Evolutionary conservation across 495 filamentous ascomycete species (phyloP).

Genomic region (Penicillium nucicola): DNA sequence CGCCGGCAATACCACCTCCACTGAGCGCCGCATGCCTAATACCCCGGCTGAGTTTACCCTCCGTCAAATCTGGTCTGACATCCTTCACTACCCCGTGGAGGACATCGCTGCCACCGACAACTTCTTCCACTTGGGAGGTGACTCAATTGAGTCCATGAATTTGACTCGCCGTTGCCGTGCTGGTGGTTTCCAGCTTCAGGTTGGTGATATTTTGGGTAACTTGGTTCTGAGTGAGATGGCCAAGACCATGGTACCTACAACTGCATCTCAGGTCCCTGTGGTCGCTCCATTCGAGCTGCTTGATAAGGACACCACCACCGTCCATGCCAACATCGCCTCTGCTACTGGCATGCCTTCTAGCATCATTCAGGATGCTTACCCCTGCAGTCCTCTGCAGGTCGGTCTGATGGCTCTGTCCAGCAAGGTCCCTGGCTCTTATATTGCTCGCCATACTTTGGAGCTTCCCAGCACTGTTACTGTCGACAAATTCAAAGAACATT

Average conservation of each 20-base stretch:
- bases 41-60: slow-evolving; percentile 23
- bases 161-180: background rate
- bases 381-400: slow-evolving; percentile 21
- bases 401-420: slow-evolving; percentile 16
- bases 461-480: slow-evolving; percentile 10
- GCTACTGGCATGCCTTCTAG: slow-evolving; percentile 7
- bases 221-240: slow-evolving; percentile 36
- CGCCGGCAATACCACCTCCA: slow-evolving; percentile 4
- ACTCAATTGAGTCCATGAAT: slow-evolving; percentile 55
- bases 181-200: slow-evolving; percentile 6
- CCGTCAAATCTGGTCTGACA: slow-evolving; percentile 31
- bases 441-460: slow-evolving; percentile 31
- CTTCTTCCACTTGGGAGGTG: slow-evolving; percentile 55
- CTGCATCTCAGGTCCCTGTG: slow-evolving; percentile 5
- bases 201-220: slow-evolving; percentile 31
- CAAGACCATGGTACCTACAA: slow-evolving; percentile 16
- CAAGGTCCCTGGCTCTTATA: slow-evolving; percentile 39
- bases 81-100: slow-evolving; percentile 22
- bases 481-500: slow-evolving; percentile 34
- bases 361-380: slow-evolving; percentile 29
- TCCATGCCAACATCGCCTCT: slow-evolving; percentile 9
- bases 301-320: slow-evolving; percentile 13
- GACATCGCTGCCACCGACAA: slow-evolving; percentile 42
- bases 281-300: slow-evolving; percentile 12
- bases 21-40: slow-evolving; percentile 2